These are phyloP conservation scores for Pythium volutum DNA, from an alignment of 352 stramenopile genomes.

Conservation along the genomic window DNA sequence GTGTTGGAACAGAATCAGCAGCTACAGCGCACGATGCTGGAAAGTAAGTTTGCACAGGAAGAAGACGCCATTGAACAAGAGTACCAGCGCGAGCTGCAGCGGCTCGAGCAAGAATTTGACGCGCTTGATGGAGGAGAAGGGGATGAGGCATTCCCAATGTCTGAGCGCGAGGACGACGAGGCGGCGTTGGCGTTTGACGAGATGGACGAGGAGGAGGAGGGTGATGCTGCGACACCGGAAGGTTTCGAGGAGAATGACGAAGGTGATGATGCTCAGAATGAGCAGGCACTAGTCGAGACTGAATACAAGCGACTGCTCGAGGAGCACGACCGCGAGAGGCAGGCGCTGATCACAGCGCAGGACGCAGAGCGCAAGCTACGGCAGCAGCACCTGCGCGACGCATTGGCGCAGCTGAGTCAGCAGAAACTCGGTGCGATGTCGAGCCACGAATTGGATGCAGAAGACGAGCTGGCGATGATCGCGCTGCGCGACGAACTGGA, in stretches of 20 bases:
- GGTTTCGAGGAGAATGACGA: neutral
- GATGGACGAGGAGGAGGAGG: conserved; percentile 8
- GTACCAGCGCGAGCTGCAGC: conserved; percentile 27
- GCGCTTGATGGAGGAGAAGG: neutral
- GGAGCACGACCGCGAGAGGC: conserved; percentile 43
- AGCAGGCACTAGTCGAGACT: conserved; percentile 21
- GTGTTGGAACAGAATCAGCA: conserved; percentile 58
- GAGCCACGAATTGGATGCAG: conserved; percentile 4
- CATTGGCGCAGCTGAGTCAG: conserved; percentile 32
- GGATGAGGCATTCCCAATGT: neutral
- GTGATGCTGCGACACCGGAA: neutral
- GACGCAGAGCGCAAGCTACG: conserved; percentile 33
- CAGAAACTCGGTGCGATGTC: neutral
- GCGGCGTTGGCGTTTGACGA: conserved; percentile 1
- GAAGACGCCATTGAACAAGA: conserved; percentile 27
- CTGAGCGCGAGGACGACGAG: conserved; percentile 1
- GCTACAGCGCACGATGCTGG: conserved; percentile 39
- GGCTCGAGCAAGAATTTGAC: conserved; percentile 22
- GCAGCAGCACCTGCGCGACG: conserved; percentile 42
- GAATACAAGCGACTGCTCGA: conserved; percentile 44
- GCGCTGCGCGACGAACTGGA: conserved; percentile 20
- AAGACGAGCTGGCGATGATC: conserved; percentile 22
- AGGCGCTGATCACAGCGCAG: conserved; percentile 29
- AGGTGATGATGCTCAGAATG: neutral
- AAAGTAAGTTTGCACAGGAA: conserved; percentile 46